Conservation (phyloP, 495 filamentous ascomycete species). For the Lineolata rhizophorae region DNA sequence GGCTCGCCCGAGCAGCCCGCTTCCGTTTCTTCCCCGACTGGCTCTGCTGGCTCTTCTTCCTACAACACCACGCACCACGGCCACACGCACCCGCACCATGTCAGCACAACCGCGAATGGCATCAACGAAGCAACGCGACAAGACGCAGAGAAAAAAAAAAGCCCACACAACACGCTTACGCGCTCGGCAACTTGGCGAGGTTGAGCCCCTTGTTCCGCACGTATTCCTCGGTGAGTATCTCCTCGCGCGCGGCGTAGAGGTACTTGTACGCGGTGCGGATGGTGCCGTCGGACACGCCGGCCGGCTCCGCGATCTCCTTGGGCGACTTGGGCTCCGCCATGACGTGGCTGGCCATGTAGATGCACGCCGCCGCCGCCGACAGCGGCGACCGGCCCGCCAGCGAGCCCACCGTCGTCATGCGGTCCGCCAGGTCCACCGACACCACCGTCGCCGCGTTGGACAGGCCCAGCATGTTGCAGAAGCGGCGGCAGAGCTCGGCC, state of each 20-base stretch:
- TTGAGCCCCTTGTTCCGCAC: conserved; percentile 47
- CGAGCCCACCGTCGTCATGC: conserved; percentile 46
- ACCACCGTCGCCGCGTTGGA: conserved; percentile 44
- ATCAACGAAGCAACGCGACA: too few species aligned
- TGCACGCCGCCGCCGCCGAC: conserved; percentile 82
- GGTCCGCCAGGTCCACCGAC: conserved; percentile 49
- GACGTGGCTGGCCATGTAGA: conserved; percentile 79
- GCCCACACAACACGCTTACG: conserved; percentile 2
- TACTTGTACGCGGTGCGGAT: conserved; percentile 88
- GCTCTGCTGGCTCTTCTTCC: too few species aligned
- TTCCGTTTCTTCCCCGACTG: too few species aligned
- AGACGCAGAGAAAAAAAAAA: too few species aligned
- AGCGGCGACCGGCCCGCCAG: conserved; percentile 86
- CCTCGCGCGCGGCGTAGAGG: conserved; percentile 49
- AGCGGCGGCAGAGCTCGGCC: conserved; percentile 68
- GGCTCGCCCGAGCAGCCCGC: too few species aligned
- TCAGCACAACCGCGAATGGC: too few species aligned
- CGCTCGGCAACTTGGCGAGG: conserved; percentile 38
- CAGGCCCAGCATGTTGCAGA: conserved; percentile 60
- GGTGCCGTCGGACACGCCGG: conserved; percentile 83
- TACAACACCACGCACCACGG: too few species aligned
- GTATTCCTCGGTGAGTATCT: conserved; percentile 54
- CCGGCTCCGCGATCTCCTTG: conserved; percentile 63
- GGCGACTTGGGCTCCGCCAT: conserved; percentile 56
- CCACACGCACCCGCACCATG: too few species aligned